Conservation (phyloP, 139 green algal species). For the Pleodorina starrii region DNA sequence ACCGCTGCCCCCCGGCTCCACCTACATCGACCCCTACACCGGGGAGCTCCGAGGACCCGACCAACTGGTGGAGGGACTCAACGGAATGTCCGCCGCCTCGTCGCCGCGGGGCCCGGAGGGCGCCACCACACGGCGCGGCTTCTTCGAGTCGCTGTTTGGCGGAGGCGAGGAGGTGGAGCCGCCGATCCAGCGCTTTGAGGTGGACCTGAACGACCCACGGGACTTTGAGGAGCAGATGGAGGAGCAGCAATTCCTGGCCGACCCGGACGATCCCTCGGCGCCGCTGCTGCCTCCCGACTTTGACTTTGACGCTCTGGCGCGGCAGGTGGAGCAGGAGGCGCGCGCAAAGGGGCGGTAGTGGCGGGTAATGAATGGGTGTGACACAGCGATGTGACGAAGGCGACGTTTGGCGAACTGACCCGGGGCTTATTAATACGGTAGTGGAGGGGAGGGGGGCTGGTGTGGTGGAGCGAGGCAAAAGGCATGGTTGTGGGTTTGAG, state of each 20-base stretch:
- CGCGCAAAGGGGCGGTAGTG: neutral
- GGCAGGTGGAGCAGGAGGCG: constrained; percentile 31
- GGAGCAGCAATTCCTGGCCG: constrained; percentile 61
- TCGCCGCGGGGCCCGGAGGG: too few relatives aligned
- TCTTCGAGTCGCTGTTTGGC: constrained; percentile 20
- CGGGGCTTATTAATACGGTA: too few relatives aligned
- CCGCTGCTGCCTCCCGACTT: constrained; percentile 55
- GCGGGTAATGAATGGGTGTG: neutral
- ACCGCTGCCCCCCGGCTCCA: constrained; percentile 49
- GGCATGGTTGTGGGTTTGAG: too few relatives aligned
- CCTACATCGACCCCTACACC: constrained; percentile 37
- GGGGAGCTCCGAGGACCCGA: constrained; percentile 34
- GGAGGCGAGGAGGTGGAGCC: neutral
- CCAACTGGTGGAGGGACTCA: constrained; percentile 37
- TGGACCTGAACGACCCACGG: constrained; percentile 54
- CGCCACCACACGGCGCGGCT: neutral
- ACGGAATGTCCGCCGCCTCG: too few relatives aligned
- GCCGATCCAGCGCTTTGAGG: constrained; percentile 22
- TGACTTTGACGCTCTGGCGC: constrained; percentile 41
- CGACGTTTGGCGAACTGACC: too few relatives aligned
- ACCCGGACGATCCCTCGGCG: constrained; percentile 58
- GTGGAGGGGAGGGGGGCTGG: neutral
- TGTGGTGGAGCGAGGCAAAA: neutral
- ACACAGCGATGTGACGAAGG: neutral
- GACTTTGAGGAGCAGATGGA: constrained; percentile 55